Percentiles rank a stretch among this genome's conserved stretches.
Evolutionary conservation across 208 protist genomes (phyloP).

Genomic region (Trypanosoma avium): DNA sequence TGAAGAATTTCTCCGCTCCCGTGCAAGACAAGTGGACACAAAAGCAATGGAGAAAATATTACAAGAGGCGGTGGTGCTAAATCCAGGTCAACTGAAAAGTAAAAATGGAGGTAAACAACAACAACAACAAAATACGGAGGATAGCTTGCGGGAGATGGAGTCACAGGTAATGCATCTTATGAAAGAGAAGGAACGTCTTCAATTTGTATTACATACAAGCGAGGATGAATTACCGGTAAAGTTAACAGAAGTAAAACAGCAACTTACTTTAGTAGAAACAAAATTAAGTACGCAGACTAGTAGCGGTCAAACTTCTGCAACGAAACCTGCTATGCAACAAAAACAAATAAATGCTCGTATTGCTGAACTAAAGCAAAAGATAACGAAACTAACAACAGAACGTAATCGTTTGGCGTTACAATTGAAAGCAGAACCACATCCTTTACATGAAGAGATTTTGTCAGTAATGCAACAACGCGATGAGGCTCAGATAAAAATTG

Average conservation of each 20-base stretch:
- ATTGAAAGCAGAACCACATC: conserved; percentile 71
- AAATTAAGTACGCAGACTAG: conserved; percentile 6
- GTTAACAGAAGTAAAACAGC: conserved; percentile 51
- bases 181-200: conserved; percentile 70
- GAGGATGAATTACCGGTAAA: conserved; percentile 62
- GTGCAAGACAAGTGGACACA: conserved; percentile 65
- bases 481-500: conserved; percentile 33
- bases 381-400: conserved; percentile 75
- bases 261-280: conserved; percentile 38
- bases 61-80: conserved; percentile 64
- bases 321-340: conserved; percentile 9
- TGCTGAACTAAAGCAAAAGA: conserved; percentile 77
- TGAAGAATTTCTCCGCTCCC: conserved; percentile 43
- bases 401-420: conserved; percentile 71
- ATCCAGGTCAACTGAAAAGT: conserved; percentile 31
- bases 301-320: not conserved
- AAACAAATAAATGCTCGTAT: conserved; percentile 55
- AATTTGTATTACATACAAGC: conserved; percentile 53
- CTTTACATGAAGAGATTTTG: conserved; percentile 54
- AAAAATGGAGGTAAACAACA: conserved; percentile 51
- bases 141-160: conserved; percentile 56
- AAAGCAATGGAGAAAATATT: conserved; percentile 54
- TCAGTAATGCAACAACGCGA: conserved; percentile 55
- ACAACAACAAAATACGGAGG: conserved; percentile 28
- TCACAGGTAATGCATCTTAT: conserved; percentile 47